These are phyloP conservation scores for Amaranthus palmeri DNA, from an alignment of 148 eudicot genomes.

Conservation along the genomic window DNA sequence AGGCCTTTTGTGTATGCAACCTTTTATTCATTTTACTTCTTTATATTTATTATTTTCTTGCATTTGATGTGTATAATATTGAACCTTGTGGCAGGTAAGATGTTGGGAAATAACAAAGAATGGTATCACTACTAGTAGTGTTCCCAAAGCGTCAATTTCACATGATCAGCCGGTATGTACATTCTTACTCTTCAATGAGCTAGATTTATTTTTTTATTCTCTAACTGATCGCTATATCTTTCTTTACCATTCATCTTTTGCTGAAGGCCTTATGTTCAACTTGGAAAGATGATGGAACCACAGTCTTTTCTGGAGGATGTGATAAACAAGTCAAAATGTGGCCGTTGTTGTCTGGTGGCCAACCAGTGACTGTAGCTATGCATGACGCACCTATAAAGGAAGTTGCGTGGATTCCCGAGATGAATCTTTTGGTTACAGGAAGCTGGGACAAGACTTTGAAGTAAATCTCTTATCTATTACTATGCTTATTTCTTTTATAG, in stretches of 20 bases:
- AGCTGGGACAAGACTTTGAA: conserved; percentile 93
- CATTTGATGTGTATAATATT: background rate
- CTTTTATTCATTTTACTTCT: background rate
- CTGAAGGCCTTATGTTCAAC: conserved; percentile 73
- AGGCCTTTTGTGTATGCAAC: background rate
- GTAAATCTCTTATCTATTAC: conserved; percentile 26
- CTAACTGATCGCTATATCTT: background rate
- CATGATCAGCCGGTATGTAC: conserved; percentile 82
- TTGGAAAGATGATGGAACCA: conserved; percentile 96
- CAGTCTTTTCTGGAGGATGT: conserved; percentile 96
- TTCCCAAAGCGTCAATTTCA: conserved; percentile 68
- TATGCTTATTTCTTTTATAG: background rate
- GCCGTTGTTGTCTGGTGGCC: conserved; percentile 73
- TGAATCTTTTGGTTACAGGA: conserved; percentile 72
- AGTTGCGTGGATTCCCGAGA: conserved; percentile 94
- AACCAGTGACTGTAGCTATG: conserved; percentile 77
- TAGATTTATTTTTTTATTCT: background rate
- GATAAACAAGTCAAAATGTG: conserved; percentile 98
- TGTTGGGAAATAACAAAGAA: conserved; percentile 80
- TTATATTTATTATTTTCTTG: background rate
- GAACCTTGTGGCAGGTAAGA: conserved; percentile 50
- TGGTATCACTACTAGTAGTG: conserved; percentile 51
- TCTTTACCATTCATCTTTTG: background rate
- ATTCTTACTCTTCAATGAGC: background rate
- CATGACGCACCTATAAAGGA: conserved; percentile 93